Evolutionary conservation across 208 protist genomes (phyloP).

Genomic region (Spongospora subterranea): DNA sequence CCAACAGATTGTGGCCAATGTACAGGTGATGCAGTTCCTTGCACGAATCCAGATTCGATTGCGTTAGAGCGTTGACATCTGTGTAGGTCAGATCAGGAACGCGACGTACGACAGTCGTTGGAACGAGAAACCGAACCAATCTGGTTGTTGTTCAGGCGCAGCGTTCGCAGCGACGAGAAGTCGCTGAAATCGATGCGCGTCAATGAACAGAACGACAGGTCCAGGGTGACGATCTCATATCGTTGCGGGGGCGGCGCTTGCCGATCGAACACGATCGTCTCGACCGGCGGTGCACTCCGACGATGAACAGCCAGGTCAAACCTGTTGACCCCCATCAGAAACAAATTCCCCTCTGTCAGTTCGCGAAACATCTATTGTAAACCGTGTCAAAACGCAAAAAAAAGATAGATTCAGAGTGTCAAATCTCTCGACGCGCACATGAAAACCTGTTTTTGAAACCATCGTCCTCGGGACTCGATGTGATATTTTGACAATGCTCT

Average conservation of each 20-base stretch:
- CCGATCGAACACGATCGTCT: slow-evolving; percentile 4
- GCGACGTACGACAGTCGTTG: neutral
- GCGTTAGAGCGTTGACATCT: neutral
- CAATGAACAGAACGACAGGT: neutral
- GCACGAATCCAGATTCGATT: neutral
- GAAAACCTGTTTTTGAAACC: no score
- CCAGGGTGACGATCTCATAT: neutral
- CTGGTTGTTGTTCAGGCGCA: slow-evolving; percentile 1
- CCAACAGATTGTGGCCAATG: slow-evolving; percentile 24
- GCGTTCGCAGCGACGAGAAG: neutral
- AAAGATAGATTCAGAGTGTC: no score
- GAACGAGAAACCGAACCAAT: neutral
- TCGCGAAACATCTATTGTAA: no score
- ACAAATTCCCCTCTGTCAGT: no score
- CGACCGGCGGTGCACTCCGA: neutral
- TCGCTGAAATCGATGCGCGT: neutral
- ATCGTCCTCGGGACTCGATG: no score
- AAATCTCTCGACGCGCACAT: no score
- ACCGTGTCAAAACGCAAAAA: no score
- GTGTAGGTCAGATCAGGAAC: neutral
- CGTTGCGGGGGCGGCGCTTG: neutral
- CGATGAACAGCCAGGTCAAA: slow-evolving; percentile 43
- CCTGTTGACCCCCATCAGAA: no score
- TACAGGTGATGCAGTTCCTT: slow-evolving; percentile 55
- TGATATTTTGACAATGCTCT: no score